Percentiles rank a stretch among this genome's conserved stretches.
These are phyloP conservation scores for Fraxinus anomala DNA, from an alignment of 257 asterid species.

Conservation along the genomic window DNA sequence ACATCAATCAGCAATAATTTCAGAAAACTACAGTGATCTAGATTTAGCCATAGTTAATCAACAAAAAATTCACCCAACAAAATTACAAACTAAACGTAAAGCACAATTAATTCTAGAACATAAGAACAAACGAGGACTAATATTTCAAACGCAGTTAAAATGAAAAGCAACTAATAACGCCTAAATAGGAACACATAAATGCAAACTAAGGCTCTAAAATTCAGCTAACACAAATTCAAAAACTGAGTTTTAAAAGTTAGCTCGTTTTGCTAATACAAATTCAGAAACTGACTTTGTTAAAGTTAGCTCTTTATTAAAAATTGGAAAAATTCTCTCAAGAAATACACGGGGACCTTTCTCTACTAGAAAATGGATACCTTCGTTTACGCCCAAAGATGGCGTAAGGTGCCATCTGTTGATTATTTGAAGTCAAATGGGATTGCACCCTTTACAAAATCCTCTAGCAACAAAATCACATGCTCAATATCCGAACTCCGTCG, in stretches of 20 bases:
- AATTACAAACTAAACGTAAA: neutral
- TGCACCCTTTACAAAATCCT: conserved; percentile 67
- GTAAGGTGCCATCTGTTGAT: conserved; percentile 44
- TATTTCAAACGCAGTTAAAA: neutral
- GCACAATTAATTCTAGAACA: neutral
- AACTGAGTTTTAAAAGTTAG: neutral
- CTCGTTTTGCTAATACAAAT: neutral
- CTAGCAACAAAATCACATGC: conserved; percentile 57
- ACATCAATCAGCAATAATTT: no score
- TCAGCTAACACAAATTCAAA: neutral
- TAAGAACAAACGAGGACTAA: neutral
- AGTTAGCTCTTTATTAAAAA: neutral
- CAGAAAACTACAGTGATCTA: no score
- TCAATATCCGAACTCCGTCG: conserved; percentile 55
- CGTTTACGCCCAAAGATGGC: conserved; percentile 68
- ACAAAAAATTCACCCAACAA: neutral
- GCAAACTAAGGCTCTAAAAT: neutral
- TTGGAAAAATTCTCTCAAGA: neutral
- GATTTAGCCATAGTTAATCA: no score
- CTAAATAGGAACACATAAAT: neutral
- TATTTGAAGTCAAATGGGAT: conserved; percentile 51
- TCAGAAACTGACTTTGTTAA: no score
- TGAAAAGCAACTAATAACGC: conserved; percentile 15
- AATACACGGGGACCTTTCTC: conserved; percentile 66
- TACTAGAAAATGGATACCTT: conserved; percentile 51